phyloP scores from a whole-genome alignment of 768 basidiomycete species.

The Tricholoma sp. region DNA sequence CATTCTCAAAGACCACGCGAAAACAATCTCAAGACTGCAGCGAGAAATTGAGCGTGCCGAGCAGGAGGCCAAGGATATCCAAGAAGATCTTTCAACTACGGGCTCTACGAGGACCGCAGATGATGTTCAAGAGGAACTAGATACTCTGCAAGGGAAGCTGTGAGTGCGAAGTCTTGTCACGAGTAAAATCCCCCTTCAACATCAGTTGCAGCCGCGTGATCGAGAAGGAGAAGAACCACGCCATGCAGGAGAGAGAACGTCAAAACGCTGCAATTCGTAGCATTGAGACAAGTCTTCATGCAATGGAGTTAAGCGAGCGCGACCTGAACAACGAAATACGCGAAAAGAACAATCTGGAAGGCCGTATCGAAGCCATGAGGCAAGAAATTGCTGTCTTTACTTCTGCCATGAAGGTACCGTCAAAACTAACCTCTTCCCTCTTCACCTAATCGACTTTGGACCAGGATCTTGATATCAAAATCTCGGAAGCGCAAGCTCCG shows the following conservation, averaged over 20 bases:
- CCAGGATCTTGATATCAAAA: constrained; percentile 61
- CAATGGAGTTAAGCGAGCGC: constrained; percentile 57
- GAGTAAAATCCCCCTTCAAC: background rate
- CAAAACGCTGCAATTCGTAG: constrained; percentile 46
- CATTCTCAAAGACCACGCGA: constrained; percentile 56
- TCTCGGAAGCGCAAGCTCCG: constrained; percentile 57
- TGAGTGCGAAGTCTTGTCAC: constrained; percentile 30
- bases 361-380: constrained; percentile 52
- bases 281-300: constrained; percentile 57
- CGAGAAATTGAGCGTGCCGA: constrained; percentile 55
- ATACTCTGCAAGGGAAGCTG: constrained; percentile 59
- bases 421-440: background rate
- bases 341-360: constrained; percentile 53
- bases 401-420: constrained; percentile 45
- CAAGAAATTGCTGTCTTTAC: constrained; percentile 45
- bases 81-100: constrained; percentile 61
- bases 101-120: constrained; percentile 81
- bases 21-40: constrained; percentile 52
- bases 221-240: constrained; percentile 56
- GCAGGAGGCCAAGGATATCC: constrained; percentile 58
- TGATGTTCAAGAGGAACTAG: constrained; percentile 79
- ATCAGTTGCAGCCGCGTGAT: constrained; percentile 45
- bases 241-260: constrained; percentile 60
- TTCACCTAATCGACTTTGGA: constrained; percentile 1
- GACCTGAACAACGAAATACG: constrained; percentile 52